Evolutionary conservation across 768 basidiomycete genomes (phyloP).

Genomic region (Lentinus brumalis): DNA sequence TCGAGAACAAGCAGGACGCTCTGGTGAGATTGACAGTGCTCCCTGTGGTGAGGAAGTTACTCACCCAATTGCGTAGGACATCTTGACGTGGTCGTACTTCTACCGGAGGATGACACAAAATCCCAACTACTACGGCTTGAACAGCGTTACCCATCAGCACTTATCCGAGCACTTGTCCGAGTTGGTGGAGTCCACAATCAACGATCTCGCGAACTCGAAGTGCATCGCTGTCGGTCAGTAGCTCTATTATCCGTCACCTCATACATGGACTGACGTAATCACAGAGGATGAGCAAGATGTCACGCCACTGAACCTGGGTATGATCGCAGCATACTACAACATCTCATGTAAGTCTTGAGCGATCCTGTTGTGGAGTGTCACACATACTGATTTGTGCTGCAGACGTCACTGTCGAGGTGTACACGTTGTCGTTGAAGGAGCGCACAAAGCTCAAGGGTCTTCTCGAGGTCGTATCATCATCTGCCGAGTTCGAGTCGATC

Average conservation of each 20-base stretch:
- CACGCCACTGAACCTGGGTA: slow-evolving; percentile 89
- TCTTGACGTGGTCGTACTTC: slow-evolving; percentile 98
- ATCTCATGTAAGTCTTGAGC: slow-evolving; percentile 69
- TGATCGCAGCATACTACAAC: slow-evolving; percentile 98
- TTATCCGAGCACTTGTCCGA: slow-evolving; percentile 96
- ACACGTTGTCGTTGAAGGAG: slow-evolving; percentile 92
- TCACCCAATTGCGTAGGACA: slow-evolving; percentile 57
- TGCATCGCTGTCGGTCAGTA: slow-evolving; percentile 84
- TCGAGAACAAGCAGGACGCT: slow-evolving; percentile 98
- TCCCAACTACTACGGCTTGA: slow-evolving; percentile 91
- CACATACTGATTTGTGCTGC: slow-evolving; percentile 20
- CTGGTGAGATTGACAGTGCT: slow-evolving; percentile 54
- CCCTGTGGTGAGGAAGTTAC: background rate
- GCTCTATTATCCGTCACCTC: background rate
- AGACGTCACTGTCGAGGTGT: slow-evolving; percentile 98
- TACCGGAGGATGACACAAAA: slow-evolving; percentile 98
- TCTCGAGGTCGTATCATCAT: slow-evolving; percentile 95
- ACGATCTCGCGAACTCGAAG: slow-evolving; percentile 90
- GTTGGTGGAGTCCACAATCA: slow-evolving; percentile 90
- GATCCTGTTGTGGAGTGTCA: too few relatives aligned
- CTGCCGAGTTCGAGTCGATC: slow-evolving; percentile 92
- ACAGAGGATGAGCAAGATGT: slow-evolving; percentile 93
- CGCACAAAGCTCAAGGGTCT: slow-evolving; percentile 96
- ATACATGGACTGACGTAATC: background rate
- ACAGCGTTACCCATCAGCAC: slow-evolving; percentile 95